phyloP scores from a whole-genome alignment of 352 stramenopile genomes.

The Globisporangium middletonii region DNA sequence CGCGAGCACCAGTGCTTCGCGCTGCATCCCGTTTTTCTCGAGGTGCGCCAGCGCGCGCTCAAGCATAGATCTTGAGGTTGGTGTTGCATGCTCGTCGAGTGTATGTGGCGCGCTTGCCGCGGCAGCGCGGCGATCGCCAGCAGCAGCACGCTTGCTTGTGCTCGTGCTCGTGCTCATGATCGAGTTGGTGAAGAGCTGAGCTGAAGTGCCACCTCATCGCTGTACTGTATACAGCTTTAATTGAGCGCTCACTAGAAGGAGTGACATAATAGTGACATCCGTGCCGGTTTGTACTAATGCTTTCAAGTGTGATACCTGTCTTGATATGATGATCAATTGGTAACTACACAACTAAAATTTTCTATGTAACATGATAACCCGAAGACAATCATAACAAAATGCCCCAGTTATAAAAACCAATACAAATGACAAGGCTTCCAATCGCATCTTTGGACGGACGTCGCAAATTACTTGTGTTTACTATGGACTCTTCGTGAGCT shows the following conservation, averaged over 20 bases:
- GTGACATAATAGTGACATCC: conserved; percentile 5
- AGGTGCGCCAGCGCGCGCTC: conserved; percentile 42
- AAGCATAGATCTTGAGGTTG: conserved; percentile 23
- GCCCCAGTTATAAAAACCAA: too few species aligned
- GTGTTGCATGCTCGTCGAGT: not conserved
- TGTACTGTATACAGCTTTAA: not conserved
- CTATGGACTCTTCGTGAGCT: too few species aligned
- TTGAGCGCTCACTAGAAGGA: not conserved
- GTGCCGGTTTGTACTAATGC: too few species aligned
- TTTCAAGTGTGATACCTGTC: too few species aligned
- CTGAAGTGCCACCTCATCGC: conserved; percentile 2
- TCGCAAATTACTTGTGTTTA: too few species aligned
- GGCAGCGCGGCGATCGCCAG: not conserved
- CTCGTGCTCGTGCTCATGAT: not conserved
- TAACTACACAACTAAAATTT: too few species aligned
- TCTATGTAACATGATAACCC: too few species aligned
- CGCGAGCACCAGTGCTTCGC: conserved; percentile 33
- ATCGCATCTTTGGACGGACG: too few species aligned
- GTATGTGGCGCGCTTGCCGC: not conserved
- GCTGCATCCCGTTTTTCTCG: conserved; percentile 46
- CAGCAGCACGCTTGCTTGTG: not conserved
- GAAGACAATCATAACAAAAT: conserved; percentile 5
- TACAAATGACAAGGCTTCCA: too few species aligned
- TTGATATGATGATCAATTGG: too few species aligned
- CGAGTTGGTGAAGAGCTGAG: too few species aligned